phyloP scores from a whole-genome alignment of 345 rosid genomes.

The Ailanthus altissimus region DNA sequence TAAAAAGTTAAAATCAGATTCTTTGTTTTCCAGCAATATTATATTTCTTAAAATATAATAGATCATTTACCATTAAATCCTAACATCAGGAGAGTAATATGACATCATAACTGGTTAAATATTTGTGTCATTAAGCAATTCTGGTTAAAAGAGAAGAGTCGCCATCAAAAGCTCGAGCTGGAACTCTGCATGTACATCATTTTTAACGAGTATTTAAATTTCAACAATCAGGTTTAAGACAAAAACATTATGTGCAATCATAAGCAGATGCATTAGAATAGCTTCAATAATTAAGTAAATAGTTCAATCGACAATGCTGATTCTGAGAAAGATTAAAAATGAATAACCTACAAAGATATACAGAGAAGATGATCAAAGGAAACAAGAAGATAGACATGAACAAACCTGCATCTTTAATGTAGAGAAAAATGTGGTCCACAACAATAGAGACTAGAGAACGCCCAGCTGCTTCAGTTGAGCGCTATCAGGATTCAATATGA shows the following conservation, averaged over 20 bases:
- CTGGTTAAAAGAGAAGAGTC: constrained; percentile 90
- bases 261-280: constrained; percentile 22
- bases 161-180: constrained; percentile 95
- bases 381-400: constrained; percentile 11
- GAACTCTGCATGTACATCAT: constrained; percentile 66
- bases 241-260: constrained; percentile 5
- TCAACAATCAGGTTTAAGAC: background rate
- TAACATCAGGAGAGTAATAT: constrained; percentile 22
- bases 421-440: constrained; percentile 94
- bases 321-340: background rate
- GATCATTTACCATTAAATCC: constrained; percentile 5
- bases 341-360: background rate
- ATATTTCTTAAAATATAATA: constrained; percentile 1
- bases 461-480: constrained; percentile 90
- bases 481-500: constrained; percentile 41
- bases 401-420: constrained; percentile 94
- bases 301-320: background rate
- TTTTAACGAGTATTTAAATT: constrained; percentile 5
- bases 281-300: background rate
- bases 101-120: constrained; percentile 20
- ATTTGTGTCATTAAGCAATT: constrained; percentile 34
- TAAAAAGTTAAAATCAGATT: background rate
- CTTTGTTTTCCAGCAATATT: background rate
- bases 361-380: background rate
- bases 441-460: constrained; percentile 79